Evolutionary conservation across 192 early-diverging fungal species (phyloP), one percentile per base, ranked within the genome.

Genomic region (Coemansia sp.): DNA sequence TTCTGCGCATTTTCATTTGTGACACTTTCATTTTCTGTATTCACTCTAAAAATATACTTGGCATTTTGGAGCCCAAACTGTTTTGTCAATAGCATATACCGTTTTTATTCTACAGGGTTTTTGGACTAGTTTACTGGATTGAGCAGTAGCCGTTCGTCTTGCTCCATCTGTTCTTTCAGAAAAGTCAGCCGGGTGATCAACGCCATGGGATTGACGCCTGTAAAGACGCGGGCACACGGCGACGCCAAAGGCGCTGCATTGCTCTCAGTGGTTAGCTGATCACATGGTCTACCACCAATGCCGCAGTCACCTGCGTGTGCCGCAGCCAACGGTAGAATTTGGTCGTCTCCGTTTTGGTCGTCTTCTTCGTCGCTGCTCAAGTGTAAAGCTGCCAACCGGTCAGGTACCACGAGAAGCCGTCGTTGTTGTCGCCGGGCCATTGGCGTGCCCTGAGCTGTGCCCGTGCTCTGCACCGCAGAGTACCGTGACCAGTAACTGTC

Each of bases 401-500:
- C 68, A 22, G 77, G 77, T 51, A 79, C 63, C 13, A 74, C 71
- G 12, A 79, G 52, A 23, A 79, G 57, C 39, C 77, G 67, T 16
- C 55, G 61, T 37, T 59, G 65, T 13, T 41, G 55, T 23, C 22
- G 14, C 35, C 55, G 32, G 37, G n/a, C 29, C 13, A 13, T 26
- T 23, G 66, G 75, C 45, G 68, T 68, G 13, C 62, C 18, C 55
- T 65, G 62, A n/a, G n/a, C n/a, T n/a, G n/a, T n/a, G 41, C 35
- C 61, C 19, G 56, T 39, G 18, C 16, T 16, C 49, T 53, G 59
- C n/a, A 35, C 38, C 24, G 38, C 51, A 29, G 70, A 32, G 65
- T 81, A 71, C 51, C 65, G 59, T 24, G 78, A 74, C 78, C 78
- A 81, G 65, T 81, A 81, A 62, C 78, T 81, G 61, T 71, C 72